Percentiles rank a stretch among this genome's conserved stretches.
Evolutionary conservation across 495 filamentous ascomycete genomes (phyloP).

Genomic region (Astrocystis sublimbata): DNA sequence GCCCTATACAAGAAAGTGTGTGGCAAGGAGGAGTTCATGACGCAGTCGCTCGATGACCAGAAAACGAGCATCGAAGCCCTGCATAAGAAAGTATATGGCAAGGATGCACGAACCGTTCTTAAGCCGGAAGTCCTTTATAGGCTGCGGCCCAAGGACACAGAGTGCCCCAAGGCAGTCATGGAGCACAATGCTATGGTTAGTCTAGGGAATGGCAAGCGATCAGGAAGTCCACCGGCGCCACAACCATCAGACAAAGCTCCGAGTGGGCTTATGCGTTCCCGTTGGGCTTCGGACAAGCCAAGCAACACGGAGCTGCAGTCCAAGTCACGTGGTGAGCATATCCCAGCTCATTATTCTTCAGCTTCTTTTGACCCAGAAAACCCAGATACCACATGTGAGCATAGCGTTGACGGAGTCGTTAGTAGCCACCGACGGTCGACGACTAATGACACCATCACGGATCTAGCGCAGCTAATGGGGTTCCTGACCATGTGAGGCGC

Average conservation of each 20-base stretch:
- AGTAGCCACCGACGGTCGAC: not conserved
- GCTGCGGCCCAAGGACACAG: not conserved
- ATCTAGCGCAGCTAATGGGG: not conserved
- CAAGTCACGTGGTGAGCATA: not conserved
- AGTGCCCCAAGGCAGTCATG: constrained; percentile 7
- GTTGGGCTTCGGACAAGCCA: not conserved
- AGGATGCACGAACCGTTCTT: constrained; percentile 15
- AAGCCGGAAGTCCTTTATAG: constrained; percentile 9
- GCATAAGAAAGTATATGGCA: constrained; percentile 17
- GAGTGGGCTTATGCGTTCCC: not conserved
- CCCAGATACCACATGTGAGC: not conserved
- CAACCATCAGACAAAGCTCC: not conserved
- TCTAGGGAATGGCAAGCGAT: not conserved
- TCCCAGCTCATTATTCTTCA: not conserved
- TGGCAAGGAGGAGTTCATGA: constrained; percentile 13
- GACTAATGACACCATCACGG: not conserved
- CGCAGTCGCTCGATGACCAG: constrained; percentile 16
- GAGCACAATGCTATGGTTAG: not conserved
- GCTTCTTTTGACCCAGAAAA: not conserved
- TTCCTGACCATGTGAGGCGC: not conserved
- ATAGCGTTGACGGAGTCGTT: not conserved
- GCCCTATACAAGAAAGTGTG: constrained; percentile 20
- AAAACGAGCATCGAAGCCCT: constrained; percentile 12
- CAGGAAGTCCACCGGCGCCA: not conserved
- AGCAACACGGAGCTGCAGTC: not conserved